Evolutionary conservation across 768 basidiomycete genomes (phyloP), one percentile per base, ranked within the genome.

Genomic region (Leccinellum rugosiceps): DNA sequence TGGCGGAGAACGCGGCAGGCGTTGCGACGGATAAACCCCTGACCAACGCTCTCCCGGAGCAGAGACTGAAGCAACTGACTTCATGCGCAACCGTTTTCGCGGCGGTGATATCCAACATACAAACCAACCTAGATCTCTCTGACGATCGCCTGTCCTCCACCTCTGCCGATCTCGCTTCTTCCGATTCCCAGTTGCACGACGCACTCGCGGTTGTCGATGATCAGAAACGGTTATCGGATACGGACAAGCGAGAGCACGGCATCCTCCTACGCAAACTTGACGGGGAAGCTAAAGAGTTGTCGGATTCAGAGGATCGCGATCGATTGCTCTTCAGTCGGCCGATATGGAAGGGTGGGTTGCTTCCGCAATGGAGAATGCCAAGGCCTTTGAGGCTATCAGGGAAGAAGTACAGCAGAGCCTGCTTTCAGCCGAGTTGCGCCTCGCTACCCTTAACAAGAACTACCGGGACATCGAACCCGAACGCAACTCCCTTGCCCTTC

Each of bases 401-500:
- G 71, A 75, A 47, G 76, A 79, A 44, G 66, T 68, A 30, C 67
- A 74, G 13, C 73, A 62, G 25, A 51, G 44, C 23, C 61, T 69
- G 19, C 63, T 69, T n/a, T 57, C 68, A 54, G 58, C 61, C 1
- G 75, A 80, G 60, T 70, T 73, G 8, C 79, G 77, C 45, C 67
- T 88, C 10, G 58, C 67, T 6, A 77, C 77, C n/a, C 65, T 81
- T 21, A 74, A 75, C 6, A 74, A 78, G 50, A 69, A 78, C 15
- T 76, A 84, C 14, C 81, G 85, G 46, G 76, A 81, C 41, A 72
- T 82, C 41, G 86, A 88, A 64, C 81, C 86, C 0, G 81, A 88
- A 63, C 83, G 88, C 25, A 79, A 86, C 60, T 83, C 86, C 3
- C 77, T 90, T 19, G 72, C 75, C n/a, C 77, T 88, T 11, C 85